phyloP scores from a whole-genome alignment of 257 asterid species.

The Jaltomata sinuosa region DNA sequence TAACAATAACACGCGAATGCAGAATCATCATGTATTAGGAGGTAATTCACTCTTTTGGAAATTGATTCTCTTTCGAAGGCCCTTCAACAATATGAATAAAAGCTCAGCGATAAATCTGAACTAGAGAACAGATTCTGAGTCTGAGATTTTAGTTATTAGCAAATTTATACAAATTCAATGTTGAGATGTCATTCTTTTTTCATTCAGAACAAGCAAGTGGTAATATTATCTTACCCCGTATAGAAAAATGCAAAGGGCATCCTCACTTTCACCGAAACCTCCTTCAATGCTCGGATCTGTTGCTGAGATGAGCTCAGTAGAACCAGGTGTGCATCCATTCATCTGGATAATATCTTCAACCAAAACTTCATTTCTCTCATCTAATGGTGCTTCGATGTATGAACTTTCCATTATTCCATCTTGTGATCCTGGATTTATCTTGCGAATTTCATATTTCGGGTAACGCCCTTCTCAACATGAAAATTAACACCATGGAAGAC shows the following conservation, averaged over 20 bases:
- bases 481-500: conserved; percentile 4
- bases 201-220: neutral
- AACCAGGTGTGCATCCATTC: conserved; percentile 3
- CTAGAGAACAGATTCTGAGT: neutral
- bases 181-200: neutral
- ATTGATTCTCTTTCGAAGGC: neutral
- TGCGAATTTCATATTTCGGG: conserved; percentile 72
- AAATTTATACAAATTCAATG: neutral
- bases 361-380: conserved; percentile 21
- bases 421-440: conserved; percentile 36
- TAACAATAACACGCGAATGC: neutral
- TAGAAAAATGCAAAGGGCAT: conserved; percentile 53
- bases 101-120: neutral
- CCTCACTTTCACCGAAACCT: conserved; percentile 30
- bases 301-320: conserved; percentile 11
- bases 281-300: conserved; percentile 11
- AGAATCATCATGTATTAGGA: neutral
- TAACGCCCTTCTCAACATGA: conserved; percentile 49
- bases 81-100: neutral
- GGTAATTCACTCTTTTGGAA: neutral
- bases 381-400: conserved; percentile 19
- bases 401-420: conserved; percentile 21
- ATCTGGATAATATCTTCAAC: conserved; percentile 15
- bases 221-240: conserved; percentile 68
- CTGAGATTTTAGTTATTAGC: neutral